Percentiles rank a stretch among this genome's conserved stretches.
phyloP scores from a whole-genome alignment of 2,329 filamentous ascomycete genomes.

The Scedosporium minutisporum region DNA sequence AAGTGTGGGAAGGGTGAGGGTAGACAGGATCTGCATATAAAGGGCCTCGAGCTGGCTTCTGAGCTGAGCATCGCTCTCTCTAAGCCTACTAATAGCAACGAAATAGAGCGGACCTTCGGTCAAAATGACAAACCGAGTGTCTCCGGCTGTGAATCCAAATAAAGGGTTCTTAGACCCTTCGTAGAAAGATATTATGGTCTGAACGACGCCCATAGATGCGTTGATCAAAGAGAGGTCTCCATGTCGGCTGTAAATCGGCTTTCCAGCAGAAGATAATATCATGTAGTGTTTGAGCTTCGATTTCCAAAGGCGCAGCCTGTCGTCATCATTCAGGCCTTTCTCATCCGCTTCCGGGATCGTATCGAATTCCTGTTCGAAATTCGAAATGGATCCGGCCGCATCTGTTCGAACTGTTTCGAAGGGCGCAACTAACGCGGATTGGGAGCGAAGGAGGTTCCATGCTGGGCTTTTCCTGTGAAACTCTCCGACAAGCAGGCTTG shows the following conservation, averaged over 20 bases:
- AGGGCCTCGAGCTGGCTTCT: conserved; percentile 81
- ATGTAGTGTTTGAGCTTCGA: conserved; percentile 94
- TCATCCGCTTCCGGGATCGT: conserved; percentile 49
- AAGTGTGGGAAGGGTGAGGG: conserved; percentile 78
- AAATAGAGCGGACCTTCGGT: conserved; percentile 84
- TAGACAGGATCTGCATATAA: conserved; percentile 97
- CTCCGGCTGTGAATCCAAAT: conserved; percentile 76
- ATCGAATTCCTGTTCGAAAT: conserved; percentile 73
- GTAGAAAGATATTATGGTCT: conserved; percentile 97
- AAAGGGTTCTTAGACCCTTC: conserved; percentile 70
- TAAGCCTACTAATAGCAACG: conserved; percentile 81
- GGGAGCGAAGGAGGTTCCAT: conserved; percentile 57
- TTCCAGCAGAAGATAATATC: conserved; percentile 90
- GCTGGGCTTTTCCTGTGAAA: conserved; percentile 56
- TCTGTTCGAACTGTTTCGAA: conserved; percentile 44
- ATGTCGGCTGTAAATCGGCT: conserved; percentile 94
- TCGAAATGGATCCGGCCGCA: conserved; percentile 44
- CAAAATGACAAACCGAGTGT: conserved; percentile 74
- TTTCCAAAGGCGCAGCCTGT: conserved; percentile 68
- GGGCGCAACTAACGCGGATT: conserved; percentile 48
- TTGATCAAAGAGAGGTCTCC: conserved; percentile 85
- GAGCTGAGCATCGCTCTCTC: conserved; percentile 86
- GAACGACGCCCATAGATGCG: conserved; percentile 86
- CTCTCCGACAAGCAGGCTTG: conserved; percentile 70
- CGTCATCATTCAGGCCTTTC: conserved; percentile 38